Evolutionary conservation across 345 rosid species (phyloP), one percentile per base, ranked within the genome.

Genomic region (Rhizophora mangle): DNA sequence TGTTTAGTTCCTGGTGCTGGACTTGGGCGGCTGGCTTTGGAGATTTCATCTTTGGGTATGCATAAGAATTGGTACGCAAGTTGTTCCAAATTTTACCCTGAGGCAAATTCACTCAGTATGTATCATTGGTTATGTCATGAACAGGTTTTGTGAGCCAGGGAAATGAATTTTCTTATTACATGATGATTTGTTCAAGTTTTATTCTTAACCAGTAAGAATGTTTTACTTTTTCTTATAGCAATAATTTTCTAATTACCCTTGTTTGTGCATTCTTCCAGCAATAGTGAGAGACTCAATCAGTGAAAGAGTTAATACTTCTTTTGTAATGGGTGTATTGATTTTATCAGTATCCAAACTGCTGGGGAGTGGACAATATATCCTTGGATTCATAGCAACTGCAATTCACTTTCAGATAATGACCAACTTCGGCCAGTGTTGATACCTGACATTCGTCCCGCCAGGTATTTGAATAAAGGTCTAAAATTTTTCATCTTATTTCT

Each of bases 1-100:
- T 92, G 99, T 85, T 82, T 95, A 76, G 97, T 95, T 69, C 99
- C 99, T 71, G 98, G 99, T 71, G 99, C 99, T 77, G 99, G 99
- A 74, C 99, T 95, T 63, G 98, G 98, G 71, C 85, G 98, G 51
- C 83, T 95, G 64, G 99, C 98, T 70, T 87, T 95, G 78, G 99
- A 95, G 81, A 92, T 95, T 79, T 95, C 99, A 62, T 79, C 93
- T 75, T 85, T 84, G 69, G 99, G 97, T 92, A 85, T 67, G 88
- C 39, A 36, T 43, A 13, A 43, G 49, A 55, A 56, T 61, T 65
- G 59, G 57, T 49, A 78, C 58, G 39, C 39, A 58, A 30, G 34
- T 46, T 63, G 30, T 49, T 22, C 56, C 27, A 30, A 34, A 2
- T n/a, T 70, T 31, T 67, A 21, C 53, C 5, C 32, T 56, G 43